A percentile compares a stretch with the other conserved stretches of the same genome.
Conservation (phyloP, 202 grass and related monocot genomes). For the Panicum hallii region DNA sequence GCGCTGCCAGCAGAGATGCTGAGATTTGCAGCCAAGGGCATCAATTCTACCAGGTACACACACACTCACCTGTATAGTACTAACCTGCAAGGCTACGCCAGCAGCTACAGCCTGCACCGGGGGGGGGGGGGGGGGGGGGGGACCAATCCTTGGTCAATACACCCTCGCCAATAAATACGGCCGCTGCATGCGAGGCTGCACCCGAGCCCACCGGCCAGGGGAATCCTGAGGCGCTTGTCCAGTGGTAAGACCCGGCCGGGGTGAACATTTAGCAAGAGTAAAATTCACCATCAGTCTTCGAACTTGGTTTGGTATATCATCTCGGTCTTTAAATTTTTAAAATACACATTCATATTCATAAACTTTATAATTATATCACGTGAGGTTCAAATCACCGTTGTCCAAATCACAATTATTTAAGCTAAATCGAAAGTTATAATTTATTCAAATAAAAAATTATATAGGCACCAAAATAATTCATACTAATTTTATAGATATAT, state of each 20-base stretch:
- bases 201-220: constrained; percentile 37
- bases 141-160: constrained; percentile 48
- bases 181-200: constrained; percentile 53
- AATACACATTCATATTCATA: too few species aligned
- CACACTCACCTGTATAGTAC: neutral
- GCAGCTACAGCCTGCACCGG: constrained; percentile 30
- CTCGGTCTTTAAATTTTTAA: too few species aligned
- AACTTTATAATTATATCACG: too few species aligned
- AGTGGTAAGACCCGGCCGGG: constrained; percentile 9
- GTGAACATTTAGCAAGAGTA: neutral
- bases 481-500: too few species aligned
- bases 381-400: too few species aligned
- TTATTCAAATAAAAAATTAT: too few species aligned
- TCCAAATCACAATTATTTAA: too few species aligned
- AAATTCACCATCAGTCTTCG: too few species aligned
- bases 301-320: too few species aligned
- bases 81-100: constrained; percentile 11
- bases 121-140: neutral
- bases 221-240: constrained; percentile 28
- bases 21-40: neutral
- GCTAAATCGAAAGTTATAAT: too few species aligned
- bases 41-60: constrained; percentile 33
- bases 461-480: too few species aligned
- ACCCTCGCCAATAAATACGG: constrained; percentile 13
- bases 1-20: neutral